Evolutionary conservation across 441 rosid species (phyloP).

Genomic region (Theobroma grandiflorum): DNA sequence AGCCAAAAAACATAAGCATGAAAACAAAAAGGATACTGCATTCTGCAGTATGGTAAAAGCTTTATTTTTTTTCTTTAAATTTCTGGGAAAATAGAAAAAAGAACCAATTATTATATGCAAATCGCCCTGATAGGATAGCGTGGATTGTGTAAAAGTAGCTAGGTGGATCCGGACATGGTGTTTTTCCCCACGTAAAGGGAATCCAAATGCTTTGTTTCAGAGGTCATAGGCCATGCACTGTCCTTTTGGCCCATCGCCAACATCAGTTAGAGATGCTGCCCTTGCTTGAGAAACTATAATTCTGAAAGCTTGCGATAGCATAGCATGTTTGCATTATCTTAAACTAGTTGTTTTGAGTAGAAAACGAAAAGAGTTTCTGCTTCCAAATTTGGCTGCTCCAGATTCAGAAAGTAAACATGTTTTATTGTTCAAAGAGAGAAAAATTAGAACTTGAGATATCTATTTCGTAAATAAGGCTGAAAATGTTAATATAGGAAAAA

Average conservation of each 20-base stretch:
- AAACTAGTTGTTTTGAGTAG: too few relatives aligned
- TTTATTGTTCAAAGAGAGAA: too few relatives aligned
- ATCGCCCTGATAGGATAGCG: neutral
- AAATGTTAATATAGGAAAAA: too few relatives aligned
- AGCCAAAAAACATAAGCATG: neutral
- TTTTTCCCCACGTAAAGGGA: neutral
- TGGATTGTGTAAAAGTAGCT: neutral
- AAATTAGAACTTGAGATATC: too few relatives aligned
- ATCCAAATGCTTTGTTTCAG: neutral
- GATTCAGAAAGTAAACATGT: too few relatives aligned
- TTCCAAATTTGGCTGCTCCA: too few relatives aligned
- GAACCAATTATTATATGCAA: neutral
- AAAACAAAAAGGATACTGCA: neutral
- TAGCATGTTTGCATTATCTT: too few relatives aligned
- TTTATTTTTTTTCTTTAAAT: neutral
- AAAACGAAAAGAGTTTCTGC: too few relatives aligned
- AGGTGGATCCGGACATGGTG: neutral
- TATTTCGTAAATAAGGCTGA: too few relatives aligned
- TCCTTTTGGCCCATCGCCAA: slow-evolving; percentile 5
- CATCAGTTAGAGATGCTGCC: neutral
- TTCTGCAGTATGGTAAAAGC: neutral
- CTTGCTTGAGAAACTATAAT: neutral
- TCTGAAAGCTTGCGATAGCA: neutral
- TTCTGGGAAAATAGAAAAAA: neutral
- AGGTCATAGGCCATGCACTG: slow-evolving; percentile 10